Evolutionary conservation across 2,329 filamentous ascomycete species (phyloP).

Genomic region (Zymoseptoria tritici): DNA sequence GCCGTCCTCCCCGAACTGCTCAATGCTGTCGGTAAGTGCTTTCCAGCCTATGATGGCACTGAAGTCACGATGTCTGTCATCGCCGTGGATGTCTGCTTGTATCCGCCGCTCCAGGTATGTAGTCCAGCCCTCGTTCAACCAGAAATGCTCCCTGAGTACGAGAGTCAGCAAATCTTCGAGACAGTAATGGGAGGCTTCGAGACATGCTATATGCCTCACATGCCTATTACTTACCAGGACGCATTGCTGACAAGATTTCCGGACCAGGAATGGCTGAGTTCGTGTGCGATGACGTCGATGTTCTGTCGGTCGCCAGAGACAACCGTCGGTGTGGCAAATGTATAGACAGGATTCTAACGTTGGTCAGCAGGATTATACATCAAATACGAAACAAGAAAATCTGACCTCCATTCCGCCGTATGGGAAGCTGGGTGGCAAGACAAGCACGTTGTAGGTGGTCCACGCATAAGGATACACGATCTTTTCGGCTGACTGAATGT

Average conservation of each 20-base stretch:
- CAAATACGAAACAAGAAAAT: conserved; percentile 33
- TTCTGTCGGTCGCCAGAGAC: conserved; percentile 80
- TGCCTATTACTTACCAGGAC: conserved; percentile 48
- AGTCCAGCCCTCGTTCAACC: conserved; percentile 77
- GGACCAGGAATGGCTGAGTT: conserved; percentile 70
- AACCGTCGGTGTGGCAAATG: conserved; percentile 89
- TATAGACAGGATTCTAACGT: conserved; percentile 77
- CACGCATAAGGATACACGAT: conserved; percentile 82
- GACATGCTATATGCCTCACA: not conserved
- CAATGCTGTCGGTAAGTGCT: conserved; percentile 70
- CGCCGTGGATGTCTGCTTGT: conserved; percentile 63
- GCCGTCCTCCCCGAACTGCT: conserved; percentile 72
- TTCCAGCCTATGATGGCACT: conserved; percentile 96
- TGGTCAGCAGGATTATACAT: conserved; percentile 80
- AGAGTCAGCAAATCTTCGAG: not conserved
- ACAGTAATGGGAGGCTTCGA: not conserved
- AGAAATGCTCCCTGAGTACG: conserved; percentile 47
- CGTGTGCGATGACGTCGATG: conserved; percentile 92
- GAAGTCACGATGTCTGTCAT: conserved; percentile 81
- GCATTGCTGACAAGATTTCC: conserved; percentile 76
- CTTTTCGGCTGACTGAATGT: conserved; percentile 76
- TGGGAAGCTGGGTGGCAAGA: conserved; percentile 82
- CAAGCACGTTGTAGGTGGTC: conserved; percentile 90
- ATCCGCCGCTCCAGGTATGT: conserved; percentile 88
- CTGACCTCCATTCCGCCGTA: conserved; percentile 48